Evolutionary conservation across 805 yeast genomes (phyloP).

Genomic region (Kockiozyma suomiensis): DNA sequence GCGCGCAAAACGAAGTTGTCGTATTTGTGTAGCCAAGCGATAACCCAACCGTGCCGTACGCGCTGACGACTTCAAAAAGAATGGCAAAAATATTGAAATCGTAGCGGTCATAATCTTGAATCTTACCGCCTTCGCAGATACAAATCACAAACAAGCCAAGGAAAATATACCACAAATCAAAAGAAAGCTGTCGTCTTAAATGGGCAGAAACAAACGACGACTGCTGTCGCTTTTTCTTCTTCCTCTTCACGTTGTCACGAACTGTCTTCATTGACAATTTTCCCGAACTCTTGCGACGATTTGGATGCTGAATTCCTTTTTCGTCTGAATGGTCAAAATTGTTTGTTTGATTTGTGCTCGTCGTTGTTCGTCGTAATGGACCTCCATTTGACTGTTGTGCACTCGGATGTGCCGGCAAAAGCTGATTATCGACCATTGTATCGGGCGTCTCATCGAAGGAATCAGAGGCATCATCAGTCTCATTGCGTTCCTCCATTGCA

Average conservation of each 20-base stretch:
- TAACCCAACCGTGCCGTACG: slow-evolving; percentile 95
- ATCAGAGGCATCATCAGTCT: slow-evolving; percentile 22
- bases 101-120: slow-evolving; percentile 49
- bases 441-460: not conserved
- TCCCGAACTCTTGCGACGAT: slow-evolving; percentile 2
- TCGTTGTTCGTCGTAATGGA: not conserved
- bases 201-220: slow-evolving; percentile 79
- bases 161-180: slow-evolving; percentile 92
- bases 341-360: not conserved
- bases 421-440: not conserved
- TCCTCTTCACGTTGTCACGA: slow-evolving; percentile 22
- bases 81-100: slow-evolving; percentile 69
- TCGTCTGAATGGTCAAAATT: not conserved
- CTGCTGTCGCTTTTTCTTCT: slow-evolving; percentile 47
- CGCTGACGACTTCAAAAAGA: slow-evolving; percentile 87
- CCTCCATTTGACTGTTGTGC: not conserved
- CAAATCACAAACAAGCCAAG: slow-evolving; percentile 84
- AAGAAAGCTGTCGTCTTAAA: slow-evolving; percentile 86
- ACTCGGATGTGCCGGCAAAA: not conserved
- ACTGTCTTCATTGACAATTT: slow-evolving; percentile 7
- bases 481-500: slow-evolving; percentile 21
- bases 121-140: slow-evolving; percentile 74
- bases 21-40: slow-evolving; percentile 78
- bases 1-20: slow-evolving; percentile 69
- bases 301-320: not conserved